Percentiles rank a stretch among this genome's conserved stretches.
phyloP scores from a whole-genome alignment of 345 rosid genomes.

The Schrenkiella parvula region DNA sequence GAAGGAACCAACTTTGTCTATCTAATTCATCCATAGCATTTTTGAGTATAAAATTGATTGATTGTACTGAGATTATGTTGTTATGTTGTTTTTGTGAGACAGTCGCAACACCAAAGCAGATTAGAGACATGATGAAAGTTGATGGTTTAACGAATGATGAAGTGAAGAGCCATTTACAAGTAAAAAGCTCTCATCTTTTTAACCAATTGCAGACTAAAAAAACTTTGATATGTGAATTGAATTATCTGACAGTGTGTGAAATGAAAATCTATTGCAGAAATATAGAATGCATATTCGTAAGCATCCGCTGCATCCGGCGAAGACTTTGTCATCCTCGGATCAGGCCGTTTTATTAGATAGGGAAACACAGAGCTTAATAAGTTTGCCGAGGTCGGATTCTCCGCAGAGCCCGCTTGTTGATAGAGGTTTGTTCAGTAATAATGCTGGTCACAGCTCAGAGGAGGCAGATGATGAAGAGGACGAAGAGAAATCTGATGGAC shows the following conservation, averaged over 20 bases:
- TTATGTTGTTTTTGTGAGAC: conserved; percentile 25
- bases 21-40: not conserved
- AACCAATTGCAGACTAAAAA: not conserved
- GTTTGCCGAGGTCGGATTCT: conserved; percentile 47
- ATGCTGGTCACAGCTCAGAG: conserved; percentile 42
- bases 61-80: conserved; percentile 19
- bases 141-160: conserved; percentile 90
- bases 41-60: not conserved
- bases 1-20: not conserved
- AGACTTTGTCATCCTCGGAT: conserved; percentile 34
- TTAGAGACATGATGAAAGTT: conserved; percentile 71
- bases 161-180: conserved; percentile 94
- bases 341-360: conserved; percentile 16
- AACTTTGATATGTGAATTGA: not conserved
- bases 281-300: conserved; percentile 72
- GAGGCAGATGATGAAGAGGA: conserved; percentile 40
- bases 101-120: conserved; percentile 86
- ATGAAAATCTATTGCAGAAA: conserved; percentile 46
- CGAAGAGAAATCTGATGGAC: conserved; percentile 51
- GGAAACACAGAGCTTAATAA: conserved; percentile 36
- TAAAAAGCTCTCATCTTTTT: conserved; percentile 18
- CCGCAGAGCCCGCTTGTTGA: conserved; percentile 56
- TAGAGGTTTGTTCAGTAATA: conserved; percentile 40
- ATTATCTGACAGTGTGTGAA: conserved; percentile 1
- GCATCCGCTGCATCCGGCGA: conserved; percentile 36